Conservation (phyloP, 2,329 filamentous ascomycete genomes). For the Pseudopyricularia cyperi region DNA sequence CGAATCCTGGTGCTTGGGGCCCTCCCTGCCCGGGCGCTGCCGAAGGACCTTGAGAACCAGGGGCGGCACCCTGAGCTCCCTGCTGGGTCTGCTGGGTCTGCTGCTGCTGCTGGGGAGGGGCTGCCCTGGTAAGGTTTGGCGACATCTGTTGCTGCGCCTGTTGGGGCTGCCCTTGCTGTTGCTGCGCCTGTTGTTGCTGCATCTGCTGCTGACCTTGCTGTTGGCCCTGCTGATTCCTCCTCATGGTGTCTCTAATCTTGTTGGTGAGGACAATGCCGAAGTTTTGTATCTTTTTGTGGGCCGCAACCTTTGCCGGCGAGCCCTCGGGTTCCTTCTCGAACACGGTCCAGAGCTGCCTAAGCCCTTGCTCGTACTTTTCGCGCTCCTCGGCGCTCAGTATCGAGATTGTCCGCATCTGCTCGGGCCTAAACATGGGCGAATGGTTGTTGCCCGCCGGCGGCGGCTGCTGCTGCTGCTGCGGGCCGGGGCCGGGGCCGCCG, state of each 20-base stretch:
- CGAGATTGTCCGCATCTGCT: constrained; percentile 35
- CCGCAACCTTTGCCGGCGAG: constrained; percentile 33
- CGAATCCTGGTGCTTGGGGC: constrained; percentile 7
- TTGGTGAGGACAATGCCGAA: constrained; percentile 41
- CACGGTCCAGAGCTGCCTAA: constrained; percentile 39
- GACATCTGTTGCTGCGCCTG: constrained; percentile 4
- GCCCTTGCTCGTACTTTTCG: constrained; percentile 43
- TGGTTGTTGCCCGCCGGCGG: background rate
- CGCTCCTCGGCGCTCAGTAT: constrained; percentile 42
- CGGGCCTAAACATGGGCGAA: constrained; percentile 33
- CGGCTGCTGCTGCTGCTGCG: background rate
- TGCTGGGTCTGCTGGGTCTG: constrained; percentile 6
- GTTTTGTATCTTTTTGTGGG: constrained; percentile 44
- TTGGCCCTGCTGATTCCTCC: constrained; percentile 8
- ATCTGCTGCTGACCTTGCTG: constrained; percentile 10
- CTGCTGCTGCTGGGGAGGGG: constrained; percentile 5
- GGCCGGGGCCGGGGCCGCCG: constrained; percentile 3
- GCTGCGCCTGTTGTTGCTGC: constrained; percentile 9
- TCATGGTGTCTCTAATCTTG: constrained; percentile 8
- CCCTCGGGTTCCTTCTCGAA: constrained; percentile 33
- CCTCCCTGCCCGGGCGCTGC: constrained; percentile 11
- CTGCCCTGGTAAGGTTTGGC: constrained; percentile 3
- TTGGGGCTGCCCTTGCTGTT: constrained; percentile 4
- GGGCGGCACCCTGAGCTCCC: constrained; percentile 2
- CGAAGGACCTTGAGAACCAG: constrained; percentile 9